Percentiles rank a stretch among this genome's conserved stretches.
These are phyloP conservation scores for Eucalyptus cladocalyx DNA, from an alignment of 345 rosid genomes.

Conservation along the genomic window DNA sequence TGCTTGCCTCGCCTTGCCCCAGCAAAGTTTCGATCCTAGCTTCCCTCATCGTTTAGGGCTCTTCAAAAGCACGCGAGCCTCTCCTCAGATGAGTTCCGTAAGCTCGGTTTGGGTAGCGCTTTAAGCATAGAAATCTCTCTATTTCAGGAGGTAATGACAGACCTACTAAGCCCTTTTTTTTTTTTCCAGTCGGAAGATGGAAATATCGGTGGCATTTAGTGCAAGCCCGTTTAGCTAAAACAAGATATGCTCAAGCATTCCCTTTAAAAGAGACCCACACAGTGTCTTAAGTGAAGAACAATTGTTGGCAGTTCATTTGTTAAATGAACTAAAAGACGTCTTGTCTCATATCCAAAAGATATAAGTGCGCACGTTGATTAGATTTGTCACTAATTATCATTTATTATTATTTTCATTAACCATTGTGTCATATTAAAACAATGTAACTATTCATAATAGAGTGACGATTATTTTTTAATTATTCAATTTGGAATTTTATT, in stretches of 20 bases:
- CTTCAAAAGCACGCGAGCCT: neutral
- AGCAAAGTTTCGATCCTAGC: neutral
- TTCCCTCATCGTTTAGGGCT: neutral
- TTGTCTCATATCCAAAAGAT: neutral
- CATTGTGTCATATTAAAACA: too few relatives aligned
- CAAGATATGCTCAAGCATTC: neutral
- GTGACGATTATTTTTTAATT: too few relatives aligned
- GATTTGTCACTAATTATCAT: too few relatives aligned
- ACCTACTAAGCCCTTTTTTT: neutral
- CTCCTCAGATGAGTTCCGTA: neutral
- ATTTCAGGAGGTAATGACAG: neutral
- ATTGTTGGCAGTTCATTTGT: neutral
- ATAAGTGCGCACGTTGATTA: rapidly evolving
- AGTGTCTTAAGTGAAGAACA: neutral
- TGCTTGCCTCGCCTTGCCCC: neutral
- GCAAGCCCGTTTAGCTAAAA: neutral
- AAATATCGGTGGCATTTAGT: neutral
- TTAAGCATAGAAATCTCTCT: neutral
- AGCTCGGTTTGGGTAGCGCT: neutral
- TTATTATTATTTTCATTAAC: too few relatives aligned
- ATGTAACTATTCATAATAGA: rapidly evolving
- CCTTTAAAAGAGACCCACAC: neutral
- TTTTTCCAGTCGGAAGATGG: neutral
- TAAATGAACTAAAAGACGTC: neutral
- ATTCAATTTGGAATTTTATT: too few relatives aligned